Evolutionary conservation across 192 early-diverging fungal genomes (phyloP), one percentile per base, ranked within the genome.

Genomic region (Backusella westeae): DNA sequence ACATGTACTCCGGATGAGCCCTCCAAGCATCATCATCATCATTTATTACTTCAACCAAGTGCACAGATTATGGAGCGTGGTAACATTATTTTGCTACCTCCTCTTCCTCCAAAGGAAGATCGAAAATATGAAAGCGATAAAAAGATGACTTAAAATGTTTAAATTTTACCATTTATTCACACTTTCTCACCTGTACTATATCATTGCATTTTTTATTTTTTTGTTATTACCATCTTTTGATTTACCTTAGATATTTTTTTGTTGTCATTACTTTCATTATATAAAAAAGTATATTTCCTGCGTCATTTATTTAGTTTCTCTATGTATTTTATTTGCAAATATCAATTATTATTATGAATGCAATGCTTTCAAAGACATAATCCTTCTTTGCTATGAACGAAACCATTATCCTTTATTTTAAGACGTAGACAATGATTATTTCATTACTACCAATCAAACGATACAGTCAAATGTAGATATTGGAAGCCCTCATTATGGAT

Each of bases 1-100:
- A 78, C 83, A 35, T 94, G 92, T 65, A 73, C 69, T 8, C 34
- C 59, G 5, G 32, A 72, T 6, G 23, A 5, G 46, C 56, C 74
- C 8, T 69, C 56, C 4, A 26, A 44, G 3, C 38, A 65, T 0
- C 81, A 82, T 72, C 32, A 69, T 7, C 81, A 82, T 72, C 81
- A 78, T 76, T 59, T 78, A n/a, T 10, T 82, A 21, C 32, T 73
- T 41, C 46, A 66, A 42, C 69, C 78, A 14, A 42, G 72, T 29
- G 53, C 52, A 26, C 67, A 74, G 26, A 44, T 67, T 34, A 63
- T 73, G 72, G 35, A 36, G 14, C 42, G 77, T 32, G 67, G 71
- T 41, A 74, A 78, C 35, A 78, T 78, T 32, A 14, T 69, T 53
- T 52, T 78, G 19, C 34, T 78, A 34, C 44, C 70, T 23, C 17